Evolutionary conservation across 306 rosid genomes (phyloP).

Genomic region (Castanopsis chinensis): DNA sequence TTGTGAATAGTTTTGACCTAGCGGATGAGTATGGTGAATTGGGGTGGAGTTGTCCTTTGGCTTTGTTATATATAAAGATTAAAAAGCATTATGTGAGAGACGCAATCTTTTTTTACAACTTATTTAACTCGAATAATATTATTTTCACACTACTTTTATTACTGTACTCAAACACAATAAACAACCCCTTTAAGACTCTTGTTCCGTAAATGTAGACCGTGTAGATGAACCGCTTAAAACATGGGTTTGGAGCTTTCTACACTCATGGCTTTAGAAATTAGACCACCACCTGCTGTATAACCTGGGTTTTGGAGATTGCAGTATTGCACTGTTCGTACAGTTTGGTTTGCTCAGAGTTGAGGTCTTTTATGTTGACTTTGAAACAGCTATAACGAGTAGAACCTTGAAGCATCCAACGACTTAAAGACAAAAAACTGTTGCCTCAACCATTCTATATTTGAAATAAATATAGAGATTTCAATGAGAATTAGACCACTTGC

Average conservation of each 20-base stretch:
- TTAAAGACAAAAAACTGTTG: background rate
- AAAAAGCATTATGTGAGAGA: too few species aligned
- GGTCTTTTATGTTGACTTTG: slow-evolving; percentile 41
- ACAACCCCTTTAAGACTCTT: too few species aligned
- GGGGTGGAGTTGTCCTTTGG: slow-evolving; percentile 7
- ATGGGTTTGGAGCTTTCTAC: too few species aligned
- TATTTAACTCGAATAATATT: too few species aligned
- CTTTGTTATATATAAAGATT: too few species aligned
- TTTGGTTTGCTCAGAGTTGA: background rate
- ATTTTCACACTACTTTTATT: too few species aligned
- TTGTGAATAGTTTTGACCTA: background rate
- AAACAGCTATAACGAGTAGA: slow-evolving; percentile 44
- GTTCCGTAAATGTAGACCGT: too few species aligned
- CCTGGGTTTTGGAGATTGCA: background rate
- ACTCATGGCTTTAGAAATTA: too few species aligned
- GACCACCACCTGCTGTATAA: too few species aligned
- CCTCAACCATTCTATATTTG: background rate
- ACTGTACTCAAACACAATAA: too few species aligned
- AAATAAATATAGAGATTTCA: background rate
- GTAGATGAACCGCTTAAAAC: too few species aligned
- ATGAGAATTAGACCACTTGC: background rate
- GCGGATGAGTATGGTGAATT: background rate
- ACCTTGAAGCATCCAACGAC: background rate
- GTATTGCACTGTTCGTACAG: background rate
- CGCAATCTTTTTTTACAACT: too few species aligned